phyloP scores from a whole-genome alignment of 2,329 filamentous ascomycete species.

The Alternaria metachromatica region DNA sequence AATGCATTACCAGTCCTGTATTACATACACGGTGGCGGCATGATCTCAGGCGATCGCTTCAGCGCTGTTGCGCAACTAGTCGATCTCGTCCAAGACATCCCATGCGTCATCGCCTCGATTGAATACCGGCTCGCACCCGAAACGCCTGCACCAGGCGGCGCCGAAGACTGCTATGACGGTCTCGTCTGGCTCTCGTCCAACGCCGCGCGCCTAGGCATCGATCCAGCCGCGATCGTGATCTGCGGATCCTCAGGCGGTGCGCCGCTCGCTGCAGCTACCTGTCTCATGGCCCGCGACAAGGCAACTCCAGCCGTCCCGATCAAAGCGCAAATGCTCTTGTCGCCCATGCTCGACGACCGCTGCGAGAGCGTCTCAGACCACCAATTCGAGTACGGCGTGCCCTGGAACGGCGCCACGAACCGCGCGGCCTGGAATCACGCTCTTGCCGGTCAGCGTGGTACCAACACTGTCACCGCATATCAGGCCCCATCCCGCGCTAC shows the following conservation, averaged over 20 bases:
- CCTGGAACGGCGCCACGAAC: constrained; percentile 11
- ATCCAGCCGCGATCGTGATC: constrained; percentile 20
- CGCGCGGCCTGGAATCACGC: constrained; percentile 19
- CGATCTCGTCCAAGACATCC: constrained; percentile 17
- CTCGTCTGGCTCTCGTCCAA: constrained; percentile 21
- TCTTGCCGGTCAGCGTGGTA: constrained; percentile 12
- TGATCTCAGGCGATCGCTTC: constrained; percentile 25
- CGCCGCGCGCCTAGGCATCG: constrained; percentile 17
- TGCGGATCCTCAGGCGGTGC: constrained; percentile 19
- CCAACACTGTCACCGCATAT: constrained; percentile 15
- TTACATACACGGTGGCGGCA: constrained; percentile 65
- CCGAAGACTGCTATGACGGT: constrained; percentile 22
- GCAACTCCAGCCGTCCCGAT: constrained; percentile 6
- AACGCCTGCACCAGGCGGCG: constrained; percentile 16
- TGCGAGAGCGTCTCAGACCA: constrained; percentile 21
- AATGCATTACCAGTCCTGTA: constrained; percentile 74
- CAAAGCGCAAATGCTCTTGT: constrained; percentile 21
- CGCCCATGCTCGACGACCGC: constrained; percentile 22
- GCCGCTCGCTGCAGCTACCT: constrained; percentile 14
- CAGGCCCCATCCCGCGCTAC: constrained; percentile 18
- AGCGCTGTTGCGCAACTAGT: constrained; percentile 14
- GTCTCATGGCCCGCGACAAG: constrained; percentile 22
- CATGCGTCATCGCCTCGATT: constrained; percentile 19
- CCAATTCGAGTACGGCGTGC: constrained; percentile 23
- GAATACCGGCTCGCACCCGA: constrained; percentile 26